Percentiles rank a stretch among this genome's conserved stretches.
Evolutionary conservation across 345 rosid genomes (phyloP).

Genomic region (Gossypium ekmanianum): DNA sequence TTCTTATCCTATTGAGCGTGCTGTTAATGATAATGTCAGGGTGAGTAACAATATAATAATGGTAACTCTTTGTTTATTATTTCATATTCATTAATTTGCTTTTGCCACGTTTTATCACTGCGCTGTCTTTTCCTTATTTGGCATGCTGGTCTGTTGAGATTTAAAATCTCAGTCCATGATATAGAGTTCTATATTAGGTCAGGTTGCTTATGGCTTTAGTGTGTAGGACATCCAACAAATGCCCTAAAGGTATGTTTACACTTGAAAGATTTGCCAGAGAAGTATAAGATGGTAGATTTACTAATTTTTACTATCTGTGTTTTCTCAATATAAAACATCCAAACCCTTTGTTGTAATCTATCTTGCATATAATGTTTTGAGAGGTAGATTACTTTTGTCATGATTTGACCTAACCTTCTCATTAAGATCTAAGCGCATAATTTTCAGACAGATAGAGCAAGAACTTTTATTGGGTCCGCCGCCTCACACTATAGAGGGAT

Average conservation of each 20-base stretch:
- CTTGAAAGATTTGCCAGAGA: constrained; percentile 3
- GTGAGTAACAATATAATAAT: constrained; percentile 14
- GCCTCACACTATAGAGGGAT: not conserved
- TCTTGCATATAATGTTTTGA: constrained; percentile 1
- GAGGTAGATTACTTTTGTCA: constrained; percentile 3
- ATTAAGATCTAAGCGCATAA: not conserved
- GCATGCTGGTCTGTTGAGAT: not conserved
- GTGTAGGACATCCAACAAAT: constrained; percentile 1
- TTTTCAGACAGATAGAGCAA: not conserved
- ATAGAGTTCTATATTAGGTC: not conserved
- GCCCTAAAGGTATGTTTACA: not conserved
- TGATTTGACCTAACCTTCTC: constrained; percentile 9
- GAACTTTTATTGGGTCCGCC: not conserved
- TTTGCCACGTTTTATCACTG: constrained; percentile 1
- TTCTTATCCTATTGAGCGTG: not conserved
- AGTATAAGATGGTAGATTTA: not conserved
- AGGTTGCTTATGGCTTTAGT: not conserved
- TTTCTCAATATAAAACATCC: not conserved
- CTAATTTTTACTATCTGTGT: not conserved
- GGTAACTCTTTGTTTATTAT: not conserved
- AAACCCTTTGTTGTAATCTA: not conserved
- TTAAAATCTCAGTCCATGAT: not conserved
- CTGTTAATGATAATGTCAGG: not conserved
- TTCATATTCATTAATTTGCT: constrained; percentile 3
- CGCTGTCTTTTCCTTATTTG: constrained; percentile 13